Evolutionary conservation across 116 monocot species (phyloP).

Genomic region (Cymodocea nodosa): DNA sequence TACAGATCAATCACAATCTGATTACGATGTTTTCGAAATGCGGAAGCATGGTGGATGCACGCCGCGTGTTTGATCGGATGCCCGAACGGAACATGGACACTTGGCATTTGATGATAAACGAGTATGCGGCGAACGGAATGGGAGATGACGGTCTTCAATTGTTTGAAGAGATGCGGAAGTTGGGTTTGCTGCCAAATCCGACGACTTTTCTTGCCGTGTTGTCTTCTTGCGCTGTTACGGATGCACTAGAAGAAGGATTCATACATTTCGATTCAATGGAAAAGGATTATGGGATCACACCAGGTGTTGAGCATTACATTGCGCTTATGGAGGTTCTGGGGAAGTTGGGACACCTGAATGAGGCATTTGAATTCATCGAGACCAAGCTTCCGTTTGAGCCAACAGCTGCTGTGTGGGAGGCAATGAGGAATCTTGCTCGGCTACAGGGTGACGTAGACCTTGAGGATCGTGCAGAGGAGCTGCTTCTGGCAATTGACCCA

Average conservation of each 20-base stretch:
- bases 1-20: slow-evolving; percentile 46
- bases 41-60: slow-evolving; percentile 51
- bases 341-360: slow-evolving; percentile 66
- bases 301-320: slow-evolving; percentile 65
- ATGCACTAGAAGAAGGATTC: slow-evolving; percentile 85
- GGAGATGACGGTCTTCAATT: slow-evolving; percentile 72
- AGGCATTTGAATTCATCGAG: slow-evolving; percentile 68
- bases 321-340: slow-evolving; percentile 71
- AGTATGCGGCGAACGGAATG: slow-evolving; percentile 42
- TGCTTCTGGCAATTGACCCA: slow-evolving; percentile 46
- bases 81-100: slow-evolving; percentile 50
- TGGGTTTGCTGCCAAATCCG: slow-evolving; percentile 29
- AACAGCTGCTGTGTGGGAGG: slow-evolving; percentile 45
- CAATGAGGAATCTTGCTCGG: slow-evolving; percentile 54
- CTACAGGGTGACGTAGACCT: slow-evolving; percentile 73
- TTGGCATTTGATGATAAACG: slow-evolving; percentile 79
- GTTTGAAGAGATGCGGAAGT: slow-evolving; percentile 72
- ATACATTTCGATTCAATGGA: slow-evolving; percentile 74
- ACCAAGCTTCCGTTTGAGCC: slow-evolving; percentile 55
- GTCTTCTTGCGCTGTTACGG: slow-evolving; percentile 53
- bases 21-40: slow-evolving; percentile 47
- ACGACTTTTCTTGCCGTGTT: slow-evolving; percentile 50
- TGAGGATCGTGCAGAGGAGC: slow-evolving; percentile 59
- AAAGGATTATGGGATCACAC: slow-evolving; percentile 57
- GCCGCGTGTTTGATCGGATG: slow-evolving; percentile 74